Evolutionary conservation across 805 yeast genomes (phyloP).

Genomic region (Candida schatavii): DNA sequence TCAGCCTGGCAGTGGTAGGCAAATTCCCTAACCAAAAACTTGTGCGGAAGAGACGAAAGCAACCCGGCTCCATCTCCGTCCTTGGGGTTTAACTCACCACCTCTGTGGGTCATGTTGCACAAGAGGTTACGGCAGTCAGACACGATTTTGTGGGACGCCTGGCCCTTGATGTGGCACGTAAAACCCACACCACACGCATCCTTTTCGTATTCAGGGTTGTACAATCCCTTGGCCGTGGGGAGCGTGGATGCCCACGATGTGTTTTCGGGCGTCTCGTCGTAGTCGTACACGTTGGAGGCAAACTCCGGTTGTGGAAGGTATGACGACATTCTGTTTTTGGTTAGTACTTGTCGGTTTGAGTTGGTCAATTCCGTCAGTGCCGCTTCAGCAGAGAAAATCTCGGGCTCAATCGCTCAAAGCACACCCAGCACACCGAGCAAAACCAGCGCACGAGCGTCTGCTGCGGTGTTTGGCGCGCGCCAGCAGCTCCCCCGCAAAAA

Average conservation of each 20-base stretch:
- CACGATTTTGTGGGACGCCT: conserved; percentile 84
- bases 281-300: conserved; percentile 48
- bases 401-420: no score
- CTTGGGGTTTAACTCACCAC: conserved; percentile 95
- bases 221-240: conserved; percentile 84
- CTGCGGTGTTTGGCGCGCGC: no score
- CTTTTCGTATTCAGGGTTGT: conserved; percentile 89
- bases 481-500: no score
- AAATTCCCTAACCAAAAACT: conserved; percentile 82
- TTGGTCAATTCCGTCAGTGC: no score
- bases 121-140: conserved; percentile 84
- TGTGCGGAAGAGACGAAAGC: conserved; percentile 87
- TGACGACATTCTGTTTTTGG: conserved; percentile 32
- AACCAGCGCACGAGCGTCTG: no score
- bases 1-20: conserved; percentile 61
- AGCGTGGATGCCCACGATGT: conserved; percentile 89
- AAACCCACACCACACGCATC: conserved; percentile 99
- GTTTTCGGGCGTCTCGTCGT: conserved; percentile 76
- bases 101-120: conserved; percentile 98
- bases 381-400: no score
- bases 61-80: conserved; percentile 99
- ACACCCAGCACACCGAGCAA: no score
- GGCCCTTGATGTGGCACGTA: conserved; percentile 90
- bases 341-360: no score
- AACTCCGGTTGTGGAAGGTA: conserved; percentile 41